Evolutionary conservation across 2,329 filamentous ascomycete species (phyloP), one percentile per base, ranked within the genome.

Genomic region (Biscogniauxia marginata): DNA sequence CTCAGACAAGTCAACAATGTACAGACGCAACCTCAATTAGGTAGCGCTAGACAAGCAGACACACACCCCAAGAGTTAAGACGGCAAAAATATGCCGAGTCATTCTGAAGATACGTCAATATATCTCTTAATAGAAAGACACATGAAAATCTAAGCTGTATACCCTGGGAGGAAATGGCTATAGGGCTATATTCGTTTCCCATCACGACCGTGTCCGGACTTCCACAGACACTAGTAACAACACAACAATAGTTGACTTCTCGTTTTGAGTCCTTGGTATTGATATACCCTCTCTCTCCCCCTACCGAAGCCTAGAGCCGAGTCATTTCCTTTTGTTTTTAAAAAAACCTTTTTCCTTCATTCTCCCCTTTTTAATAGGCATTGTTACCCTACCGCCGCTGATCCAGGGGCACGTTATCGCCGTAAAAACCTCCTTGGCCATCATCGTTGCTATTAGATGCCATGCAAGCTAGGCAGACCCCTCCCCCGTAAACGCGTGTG

Each of bases 401-500:
- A 62, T 81, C 77, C 19, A 80, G 74, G 16, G 78, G 77, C 22
- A 84, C 81, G 23, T 76, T 82, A 44, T 78, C 76, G 23, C 81
- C 82, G 60, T 84, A 84, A 67, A 82, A 82, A 7, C 79, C 78
- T 7, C 75, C 74, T 44, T 65, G 57, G 9, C 72, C 22, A 21
- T 59, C 73, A 22, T 76, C 71, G n/a, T 72, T 69, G 25, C 71
- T 72, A 6, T 75, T 77, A 8, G 79, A 75, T 7, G 78, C 80
- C 43, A 78, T 71, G 61, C 83, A 85, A 1, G 82, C 81, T 43
- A 84, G 73, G 59, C 83, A 85, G 2, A 80, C 76, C 5, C 82
- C 81, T 56, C 82, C 82, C 23, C 82, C 82, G 60, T 84, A 85
- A 22, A 85, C 82, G 22, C 81, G 77, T 16, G 82, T 85, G 66